Base-by-base conservation (phyloP, 2,329 filamentous ascomycete species). In the Nakataea oryzae region DNA sequence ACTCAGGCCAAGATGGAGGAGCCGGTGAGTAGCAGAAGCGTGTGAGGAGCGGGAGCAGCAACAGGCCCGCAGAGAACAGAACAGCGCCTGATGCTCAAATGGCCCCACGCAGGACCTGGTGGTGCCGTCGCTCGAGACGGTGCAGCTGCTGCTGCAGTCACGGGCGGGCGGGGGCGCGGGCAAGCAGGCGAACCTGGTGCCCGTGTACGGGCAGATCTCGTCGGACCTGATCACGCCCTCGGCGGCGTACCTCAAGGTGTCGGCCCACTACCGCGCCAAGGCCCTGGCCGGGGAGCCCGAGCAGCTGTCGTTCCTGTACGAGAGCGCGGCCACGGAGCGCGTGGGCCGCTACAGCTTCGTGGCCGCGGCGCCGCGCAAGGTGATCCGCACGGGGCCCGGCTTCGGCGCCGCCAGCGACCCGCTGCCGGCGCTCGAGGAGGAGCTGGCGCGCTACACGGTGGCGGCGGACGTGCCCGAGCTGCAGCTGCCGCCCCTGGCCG, bases 291-390 rank as follows among this genome's bases (percentile, higher is more conserved):
- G 50, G n/a, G 26, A 57, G 55, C 41, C 41, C 21, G 54, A 61
- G 24, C 60, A 61, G 54, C 29, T 61, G 50, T 97, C 93, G 3
- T 97, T 97, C 73, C 85, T 99, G 58, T 96, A 96, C 74, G 95
- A 99, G 77, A 96, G 92, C 70, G 95, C 93, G 29, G 92, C 93
- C 27, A 71, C 92, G 30, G 93, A 97, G 76, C 92, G 88, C 24
- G 91, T 99, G 67, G 93, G 93, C 63, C 84, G 95, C 69, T 97
- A 97, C 75, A 96, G 91, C 78, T 99, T 99, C 75, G 84, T 99
- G 64, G 64, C 61, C 9, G 90, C 90, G 68, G 88, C 88, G 74
- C 82, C 84, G 55, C 76, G 82, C 81, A 95, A 96, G 75, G 83
- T 96, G 63, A 81, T 99, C 68, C 88, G 89, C 70, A 96, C 93